Base-by-base conservation (phyloP, 2,329 filamentous ascomycete species). In the Plectosphaerella cucumerina region DNA sequence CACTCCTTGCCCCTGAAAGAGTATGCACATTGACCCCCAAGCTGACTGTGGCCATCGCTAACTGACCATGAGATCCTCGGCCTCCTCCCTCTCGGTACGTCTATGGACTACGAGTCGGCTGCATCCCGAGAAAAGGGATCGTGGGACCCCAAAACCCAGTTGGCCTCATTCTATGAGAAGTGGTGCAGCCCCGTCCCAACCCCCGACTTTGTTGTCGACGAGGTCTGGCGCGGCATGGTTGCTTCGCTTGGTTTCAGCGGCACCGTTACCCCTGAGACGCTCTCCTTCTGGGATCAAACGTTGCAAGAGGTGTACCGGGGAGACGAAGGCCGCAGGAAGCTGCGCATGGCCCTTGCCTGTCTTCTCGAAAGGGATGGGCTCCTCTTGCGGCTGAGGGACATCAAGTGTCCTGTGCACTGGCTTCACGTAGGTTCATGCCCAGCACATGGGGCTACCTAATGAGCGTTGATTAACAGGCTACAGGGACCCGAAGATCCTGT, bases 321-420 rank as follows among this genome's bases (percentile, higher is more conserved):
- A 11, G 74, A 80, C 50, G 69, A 76, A 53, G 77, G 77, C 3
- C 66, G 75, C n/a, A 69, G 61, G 55, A 77, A 76, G 64, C 60
- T 76, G 33, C 65, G 71, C 47, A 72, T 77, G 64, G 73, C 76
- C 1, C 63, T 72, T 6, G 63, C 68, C 9, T 71, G 68, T 56
- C 63, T 81, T 6, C 47, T 74, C 12, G 72, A 75, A 51, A 62
- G 78, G 34, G 77, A 80, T 49, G 71, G 76, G 1, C 65, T 80
- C 5, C 58, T 76, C 8, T 53, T 68, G n/a, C 66, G 77, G 11
- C 51, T 80, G 35, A 54, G 65, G 18, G 72, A 80, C 53, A 60
- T 81, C 52, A 71, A 65, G 52, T 80, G 76, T 50, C 77, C 77
- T 2, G 73, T 81, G 9, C 69, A 74, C 50, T 80, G 77, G 77